These are phyloP conservation scores for Fusarium sp. DNA, from an alignment of 2,329 filamentous ascomycete genomes.

Conservation along the genomic window DNA sequence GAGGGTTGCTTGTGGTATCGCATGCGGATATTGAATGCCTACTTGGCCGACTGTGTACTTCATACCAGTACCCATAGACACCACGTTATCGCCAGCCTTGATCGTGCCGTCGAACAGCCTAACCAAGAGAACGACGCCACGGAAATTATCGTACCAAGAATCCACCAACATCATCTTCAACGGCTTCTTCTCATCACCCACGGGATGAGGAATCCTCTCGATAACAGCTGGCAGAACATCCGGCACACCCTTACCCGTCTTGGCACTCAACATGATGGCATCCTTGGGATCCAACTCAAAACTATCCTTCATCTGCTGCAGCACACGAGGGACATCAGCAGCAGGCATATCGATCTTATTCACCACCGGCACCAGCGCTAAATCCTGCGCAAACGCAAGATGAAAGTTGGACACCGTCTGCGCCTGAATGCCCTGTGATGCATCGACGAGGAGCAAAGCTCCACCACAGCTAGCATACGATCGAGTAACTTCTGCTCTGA, in stretches of 20 bases:
- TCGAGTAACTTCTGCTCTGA: slow-evolving; percentile 93
- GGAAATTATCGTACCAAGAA: slow-evolving; percentile 98
- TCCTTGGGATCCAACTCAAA: slow-evolving; percentile 88
- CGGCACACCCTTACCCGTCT: slow-evolving; percentile 90
- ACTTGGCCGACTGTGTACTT: slow-evolving; percentile 97
- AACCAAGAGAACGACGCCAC: slow-evolving; percentile 91
- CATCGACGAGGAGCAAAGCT: slow-evolving; percentile 91
- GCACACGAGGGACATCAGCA: slow-evolving; percentile 85
- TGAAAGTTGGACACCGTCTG: slow-evolving; percentile 99
- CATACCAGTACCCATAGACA: slow-evolving; percentile 87
- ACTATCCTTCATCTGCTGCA: slow-evolving; percentile 85
- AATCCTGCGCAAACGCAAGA: slow-evolving; percentile 90
- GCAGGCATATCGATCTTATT: slow-evolving; percentile 97
- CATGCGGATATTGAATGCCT: slow-evolving; percentile 93
- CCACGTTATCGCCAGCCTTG: slow-evolving; percentile 84
- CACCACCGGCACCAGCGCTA: slow-evolving; percentile 89
- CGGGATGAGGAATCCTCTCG: slow-evolving; percentile 83
- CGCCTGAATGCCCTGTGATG: slow-evolving; percentile 95
- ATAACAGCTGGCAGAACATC: slow-evolving; percentile 88
- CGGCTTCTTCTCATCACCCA: slow-evolving; percentile 79
- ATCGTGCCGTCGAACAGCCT: slow-evolving; percentile 91
- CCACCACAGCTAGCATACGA: slow-evolving; percentile 97
- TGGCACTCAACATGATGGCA: slow-evolving; percentile 83
- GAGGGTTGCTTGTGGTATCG: slow-evolving; percentile 82
- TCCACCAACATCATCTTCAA: slow-evolving; percentile 91